A percentile compares a stretch with the other conserved stretches of the same genome.
Conservation (phyloP, 2,329 filamentous ascomycete genomes). For the Hypoxylon sp. region DNA sequence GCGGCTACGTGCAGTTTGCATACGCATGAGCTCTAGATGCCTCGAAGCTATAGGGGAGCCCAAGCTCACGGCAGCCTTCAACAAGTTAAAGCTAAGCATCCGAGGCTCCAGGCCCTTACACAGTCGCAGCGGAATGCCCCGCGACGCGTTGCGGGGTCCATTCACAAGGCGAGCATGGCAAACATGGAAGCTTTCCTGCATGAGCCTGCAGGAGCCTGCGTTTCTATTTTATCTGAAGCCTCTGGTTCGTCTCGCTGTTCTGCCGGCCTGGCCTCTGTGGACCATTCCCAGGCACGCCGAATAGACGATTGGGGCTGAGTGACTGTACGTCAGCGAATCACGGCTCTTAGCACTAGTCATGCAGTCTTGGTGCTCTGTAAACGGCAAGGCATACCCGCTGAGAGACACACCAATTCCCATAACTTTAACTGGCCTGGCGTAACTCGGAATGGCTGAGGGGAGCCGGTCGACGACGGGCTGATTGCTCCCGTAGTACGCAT, state of each 20-base stretch:
- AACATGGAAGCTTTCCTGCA: conserved; percentile 35
- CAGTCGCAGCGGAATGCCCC: conserved; percentile 10
- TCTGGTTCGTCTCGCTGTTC: conserved; percentile 37
- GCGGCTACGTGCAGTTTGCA: conserved; percentile 30
- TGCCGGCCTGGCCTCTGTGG: conserved; percentile 25
- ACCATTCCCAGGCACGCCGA: conserved; percentile 19
- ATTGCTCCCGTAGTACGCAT: conserved; percentile 22
- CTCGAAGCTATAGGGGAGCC: conserved; percentile 18
- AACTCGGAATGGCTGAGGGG: conserved; percentile 15
- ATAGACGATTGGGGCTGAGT: conserved; percentile 34
- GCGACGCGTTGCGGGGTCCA: conserved; percentile 30
- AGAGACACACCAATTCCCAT: conserved; percentile 27
- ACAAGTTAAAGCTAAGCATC: conserved; percentile 5
- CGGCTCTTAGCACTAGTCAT: conserved; percentile 28
- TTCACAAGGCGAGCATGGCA: conserved; percentile 32
- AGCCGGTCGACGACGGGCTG: conserved; percentile 23
- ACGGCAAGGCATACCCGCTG: conserved; percentile 43
- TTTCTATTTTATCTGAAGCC: conserved; percentile 30
- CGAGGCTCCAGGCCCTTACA: conserved; percentile 18
- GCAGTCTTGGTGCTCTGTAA: conserved; percentile 31
- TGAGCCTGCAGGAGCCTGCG: conserved; percentile 31
- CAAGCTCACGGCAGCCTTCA: background rate
- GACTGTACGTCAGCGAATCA: conserved; percentile 28
- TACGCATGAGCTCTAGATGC: conserved; percentile 25
- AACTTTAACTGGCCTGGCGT: conserved; percentile 24